Evolutionary conservation across 495 filamentous ascomycete species (phyloP), one percentile per base, ranked within the genome.

Genomic region (Talaromyces stipitatus): DNA sequence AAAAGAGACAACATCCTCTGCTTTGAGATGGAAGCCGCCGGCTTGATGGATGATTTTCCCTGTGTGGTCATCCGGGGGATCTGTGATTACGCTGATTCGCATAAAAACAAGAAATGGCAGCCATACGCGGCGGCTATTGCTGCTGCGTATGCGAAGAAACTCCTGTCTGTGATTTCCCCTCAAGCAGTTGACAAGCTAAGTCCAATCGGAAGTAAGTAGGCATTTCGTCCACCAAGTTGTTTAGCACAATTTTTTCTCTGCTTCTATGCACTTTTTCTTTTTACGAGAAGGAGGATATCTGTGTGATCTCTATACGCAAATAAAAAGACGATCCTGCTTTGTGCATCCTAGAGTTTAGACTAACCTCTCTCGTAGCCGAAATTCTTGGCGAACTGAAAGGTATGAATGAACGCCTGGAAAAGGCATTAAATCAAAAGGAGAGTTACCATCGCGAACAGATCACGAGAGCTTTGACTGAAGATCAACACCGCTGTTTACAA

Each of bases 11-110:
- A 8, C 16, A 41, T 41, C 4, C n/a, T 41, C 1, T 41, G 36
- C 36, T 47, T 72, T 12, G 74, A 78, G 38, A 78, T 77, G 68
- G 74, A 77, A 61, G 75, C 72, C 9, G 75, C 75, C 20, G 75
- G 75, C 1, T 33, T 77, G 14, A 73, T 69, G 67, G 57, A 72
- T 56, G 53, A 67, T 24, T 69, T 73, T 47, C 66, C 57, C 54
- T 74, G 69, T 54, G 50, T 75, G 9, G 65, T 75, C 3, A 68
- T 77, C 28, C 62, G 69, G 50, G 74, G 74, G 0, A 68, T 74
- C n/a, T 70, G 65, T 58, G 73, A 77, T 59, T 77, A 76, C 57
- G 60, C 69, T 3, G 73, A 77, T 56, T 66, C 66, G 8, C 74
- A 76, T 41, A 76, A 71, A 58, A 70, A 72, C 56, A 59, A 68